Percentiles rank a stretch among this genome's conserved stretches.
phyloP scores from a whole-genome alignment of 2,329 filamentous ascomycete species.

The Aspergillus persii region DNA sequence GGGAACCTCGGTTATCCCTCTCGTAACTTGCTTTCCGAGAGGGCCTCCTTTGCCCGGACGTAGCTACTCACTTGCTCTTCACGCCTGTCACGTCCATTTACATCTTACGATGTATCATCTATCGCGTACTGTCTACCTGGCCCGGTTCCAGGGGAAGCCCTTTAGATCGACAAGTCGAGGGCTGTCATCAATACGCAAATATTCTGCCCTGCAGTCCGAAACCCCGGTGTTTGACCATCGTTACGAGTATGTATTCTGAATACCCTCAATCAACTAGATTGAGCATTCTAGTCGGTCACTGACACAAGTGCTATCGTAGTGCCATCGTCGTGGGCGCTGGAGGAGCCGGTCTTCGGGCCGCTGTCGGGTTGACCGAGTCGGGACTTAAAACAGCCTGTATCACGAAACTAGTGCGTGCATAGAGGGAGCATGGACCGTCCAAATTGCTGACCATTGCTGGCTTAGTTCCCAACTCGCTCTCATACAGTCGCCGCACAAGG shows the following conservation, averaged over 20 bases:
- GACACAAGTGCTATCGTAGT: conserved; percentile 1
- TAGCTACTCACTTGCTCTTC: not conserved
- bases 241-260: conserved; percentile 17
- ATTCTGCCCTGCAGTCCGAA: not conserved
- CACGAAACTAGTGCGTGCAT: conserved; percentile 13
- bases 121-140: not conserved
- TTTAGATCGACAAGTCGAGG: not conserved
- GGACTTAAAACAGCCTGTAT: conserved; percentile 21
- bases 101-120: not conserved
- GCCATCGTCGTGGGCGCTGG: conserved; percentile 20
- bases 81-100: not conserved
- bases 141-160: not conserved
- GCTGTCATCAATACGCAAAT: not conserved
- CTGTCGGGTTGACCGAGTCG: conserved; percentile 18
- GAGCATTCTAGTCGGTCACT: not conserved
- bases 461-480: conserved; percentile 21
- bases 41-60: not conserved
- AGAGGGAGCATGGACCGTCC: no score
- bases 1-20: conserved; percentile 2
- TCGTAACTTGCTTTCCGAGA: conserved; percentile 3
- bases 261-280: not conserved
- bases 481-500: conserved; percentile 14
- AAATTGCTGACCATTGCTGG: not conserved
- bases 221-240: conserved; percentile 17
- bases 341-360: conserved; percentile 19